Conservation (phyloP, 2,329 filamentous ascomycete genomes). For the Trichoderma cornu-damae region DNA sequence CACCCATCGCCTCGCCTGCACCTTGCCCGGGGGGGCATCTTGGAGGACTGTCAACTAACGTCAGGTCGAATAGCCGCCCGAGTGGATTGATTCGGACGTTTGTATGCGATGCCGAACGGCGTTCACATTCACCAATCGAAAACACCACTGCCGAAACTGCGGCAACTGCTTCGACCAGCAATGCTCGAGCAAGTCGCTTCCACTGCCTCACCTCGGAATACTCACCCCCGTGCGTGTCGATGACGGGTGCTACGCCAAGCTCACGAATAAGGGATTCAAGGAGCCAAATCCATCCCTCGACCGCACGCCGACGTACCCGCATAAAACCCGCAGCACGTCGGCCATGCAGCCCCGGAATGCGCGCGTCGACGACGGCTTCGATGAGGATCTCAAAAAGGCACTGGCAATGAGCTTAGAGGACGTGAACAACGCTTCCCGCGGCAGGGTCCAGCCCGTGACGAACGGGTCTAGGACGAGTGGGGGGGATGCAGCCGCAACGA, state of each 20-base stretch:
- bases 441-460: conserved; percentile 59
- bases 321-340: conserved; percentile 61
- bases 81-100: conserved; percentile 96
- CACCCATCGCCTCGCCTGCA: not conserved
- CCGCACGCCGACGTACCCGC: conserved; percentile 45
- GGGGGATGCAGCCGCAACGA: conserved; percentile 32
- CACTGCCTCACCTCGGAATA: conserved; percentile 89
- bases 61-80: conserved; percentile 62
- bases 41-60: conserved; percentile 6
- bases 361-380: conserved; percentile 82
- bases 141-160: conserved; percentile 97
- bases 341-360: conserved; percentile 87
- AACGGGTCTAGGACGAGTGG: conserved; percentile 38
- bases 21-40: not conserved
- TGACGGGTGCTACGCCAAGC: conserved; percentile 87
- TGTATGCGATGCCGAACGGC: conserved; percentile 95
- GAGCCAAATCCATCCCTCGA: conserved; percentile 42
- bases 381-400: conserved; percentile 89
- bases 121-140: conserved; percentile 97
- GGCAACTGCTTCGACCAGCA: conserved; percentile 96
- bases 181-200: conserved; percentile 83
- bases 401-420: conserved; percentile 97
- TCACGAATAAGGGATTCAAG: conserved; percentile 63
- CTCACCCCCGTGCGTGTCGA: conserved; percentile 87
- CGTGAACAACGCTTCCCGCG: conserved; percentile 67